Conservation (phyloP, 2,329 filamentous ascomycete genomes). For the Berkeleyomyces rouxiae region DNA sequence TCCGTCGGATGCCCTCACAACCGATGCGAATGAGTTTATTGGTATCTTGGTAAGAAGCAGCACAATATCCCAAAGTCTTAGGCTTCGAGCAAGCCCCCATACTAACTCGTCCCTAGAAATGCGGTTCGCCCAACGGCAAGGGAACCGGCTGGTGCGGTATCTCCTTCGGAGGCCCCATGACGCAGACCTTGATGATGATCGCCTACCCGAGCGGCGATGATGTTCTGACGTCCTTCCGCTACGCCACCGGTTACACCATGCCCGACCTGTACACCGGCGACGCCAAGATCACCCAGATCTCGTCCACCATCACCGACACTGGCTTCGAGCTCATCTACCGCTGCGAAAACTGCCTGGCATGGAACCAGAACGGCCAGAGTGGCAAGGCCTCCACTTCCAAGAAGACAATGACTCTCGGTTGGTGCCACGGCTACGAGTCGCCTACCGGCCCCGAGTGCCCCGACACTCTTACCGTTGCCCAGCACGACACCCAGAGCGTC, state of each 20-base stretch:
- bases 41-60: constrained; percentile 33
- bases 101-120: constrained; percentile 22
- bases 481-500: constrained; percentile 31
- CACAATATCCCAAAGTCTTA: background rate
- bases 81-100: constrained; percentile 21
- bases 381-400: constrained; percentile 28
- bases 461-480: constrained; percentile 28
- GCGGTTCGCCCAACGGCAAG: constrained; percentile 9
- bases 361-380: constrained; percentile 31
- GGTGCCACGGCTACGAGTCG: constrained; percentile 33
- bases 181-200: constrained; percentile 38
- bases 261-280: constrained; percentile 44
- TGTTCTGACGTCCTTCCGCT: constrained; percentile 41
- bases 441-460: constrained; percentile 27
- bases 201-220: constrained; percentile 38
- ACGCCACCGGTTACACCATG: constrained; percentile 39
- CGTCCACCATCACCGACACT: constrained; percentile 37
- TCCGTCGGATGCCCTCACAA: constrained; percentile 30
- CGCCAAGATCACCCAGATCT: constrained; percentile 44
- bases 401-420: constrained; percentile 34
- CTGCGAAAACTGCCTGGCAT: constrained; percentile 24
- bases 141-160: constrained; percentile 41
- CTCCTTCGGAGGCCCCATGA: constrained; percentile 40
- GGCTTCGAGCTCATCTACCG: constrained; percentile 37
- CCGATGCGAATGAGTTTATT: constrained; percentile 38